These are phyloP conservation scores for Pseudogymnoascus sp. DNA, from an alignment of 2,329 filamentous ascomycete genomes.

Conservation along the genomic window DNA sequence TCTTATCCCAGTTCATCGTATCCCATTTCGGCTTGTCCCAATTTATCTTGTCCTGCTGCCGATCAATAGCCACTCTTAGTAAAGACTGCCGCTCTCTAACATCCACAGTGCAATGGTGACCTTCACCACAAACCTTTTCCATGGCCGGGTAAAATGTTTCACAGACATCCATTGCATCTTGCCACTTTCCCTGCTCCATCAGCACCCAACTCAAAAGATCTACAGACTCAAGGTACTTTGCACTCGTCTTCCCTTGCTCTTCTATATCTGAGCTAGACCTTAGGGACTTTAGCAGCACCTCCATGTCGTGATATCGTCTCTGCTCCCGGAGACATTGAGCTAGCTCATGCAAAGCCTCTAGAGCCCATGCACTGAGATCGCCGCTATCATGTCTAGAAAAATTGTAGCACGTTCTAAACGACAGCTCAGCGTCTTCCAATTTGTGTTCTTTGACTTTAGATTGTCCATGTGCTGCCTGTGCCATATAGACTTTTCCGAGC, in stretches of 20 bases:
- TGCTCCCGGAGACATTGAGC: not conserved
- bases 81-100: not conserved
- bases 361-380: not conserved
- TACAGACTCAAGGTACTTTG: not conserved
- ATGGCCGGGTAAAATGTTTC: not conserved
- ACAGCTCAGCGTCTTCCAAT: not conserved
- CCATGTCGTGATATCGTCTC: not conserved
- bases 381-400: not conserved
- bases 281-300: not conserved
- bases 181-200: not conserved
- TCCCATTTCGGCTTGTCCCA: not conserved
- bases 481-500: not conserved
- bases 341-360: not conserved
- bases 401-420: not conserved
- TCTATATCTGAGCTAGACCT: not conserved
- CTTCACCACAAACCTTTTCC: not conserved
- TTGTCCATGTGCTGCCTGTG: not conserved
- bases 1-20: no score
- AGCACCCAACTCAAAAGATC: not conserved
- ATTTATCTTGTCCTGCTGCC: not conserved
- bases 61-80: not conserved
- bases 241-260: not conserved
- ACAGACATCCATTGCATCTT: not conserved
- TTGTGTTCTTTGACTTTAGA: not conserved
- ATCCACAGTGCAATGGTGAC: not conserved